Percentiles rank a stretch among this genome's conserved stretches.
Conservation (phyloP, 495 filamentous ascomycete species). For the Talaromyces ruber region DNA sequence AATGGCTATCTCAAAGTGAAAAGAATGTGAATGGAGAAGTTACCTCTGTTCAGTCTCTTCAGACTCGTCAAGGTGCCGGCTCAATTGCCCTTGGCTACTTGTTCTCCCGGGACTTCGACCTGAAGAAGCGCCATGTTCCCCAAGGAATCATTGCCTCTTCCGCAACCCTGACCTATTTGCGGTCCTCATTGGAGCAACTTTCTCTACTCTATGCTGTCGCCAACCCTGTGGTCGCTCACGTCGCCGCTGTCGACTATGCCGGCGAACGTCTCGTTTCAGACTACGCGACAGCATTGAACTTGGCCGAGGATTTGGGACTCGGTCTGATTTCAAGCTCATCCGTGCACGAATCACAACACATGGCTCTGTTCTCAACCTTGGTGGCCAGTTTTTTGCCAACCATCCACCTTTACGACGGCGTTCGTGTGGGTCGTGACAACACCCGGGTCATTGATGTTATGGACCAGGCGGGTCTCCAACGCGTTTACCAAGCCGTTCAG, state of each 20-base stretch:
- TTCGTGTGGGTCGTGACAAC: constrained; percentile 77
- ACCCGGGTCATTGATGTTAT: constrained; percentile 79
- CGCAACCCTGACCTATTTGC: constrained; percentile 69
- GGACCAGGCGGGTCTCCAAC: constrained; percentile 59
- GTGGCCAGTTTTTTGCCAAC: constrained; percentile 72
- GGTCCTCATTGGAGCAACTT: constrained; percentile 79
- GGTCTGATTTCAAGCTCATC: constrained; percentile 80
- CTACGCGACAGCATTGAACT: constrained; percentile 69
- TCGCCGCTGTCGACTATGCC: constrained; percentile 88
- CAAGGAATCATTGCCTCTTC: constrained; percentile 84
- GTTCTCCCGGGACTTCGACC: constrained; percentile 90
- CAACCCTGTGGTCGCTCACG: constrained; percentile 84
- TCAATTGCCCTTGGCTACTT: constrained; percentile 92
- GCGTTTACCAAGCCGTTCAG: constrained; percentile 60
- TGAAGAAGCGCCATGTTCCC: constrained; percentile 82
- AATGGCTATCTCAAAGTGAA: constrained; percentile 59
- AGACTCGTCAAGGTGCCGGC: constrained; percentile 83
- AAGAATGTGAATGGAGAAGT: constrained; percentile 74
- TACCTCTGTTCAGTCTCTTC: constrained; percentile 68
- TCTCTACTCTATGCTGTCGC: constrained; percentile 80
- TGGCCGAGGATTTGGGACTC: constrained; percentile 87
- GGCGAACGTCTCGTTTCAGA: constrained; percentile 71
- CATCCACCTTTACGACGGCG: constrained; percentile 87
- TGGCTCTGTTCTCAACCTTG: constrained; percentile 82
- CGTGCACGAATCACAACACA: constrained; percentile 87